phyloP scores from a whole-genome alignment of 2,329 filamentous ascomycete species.

The Hypoxylon sp. region DNA sequence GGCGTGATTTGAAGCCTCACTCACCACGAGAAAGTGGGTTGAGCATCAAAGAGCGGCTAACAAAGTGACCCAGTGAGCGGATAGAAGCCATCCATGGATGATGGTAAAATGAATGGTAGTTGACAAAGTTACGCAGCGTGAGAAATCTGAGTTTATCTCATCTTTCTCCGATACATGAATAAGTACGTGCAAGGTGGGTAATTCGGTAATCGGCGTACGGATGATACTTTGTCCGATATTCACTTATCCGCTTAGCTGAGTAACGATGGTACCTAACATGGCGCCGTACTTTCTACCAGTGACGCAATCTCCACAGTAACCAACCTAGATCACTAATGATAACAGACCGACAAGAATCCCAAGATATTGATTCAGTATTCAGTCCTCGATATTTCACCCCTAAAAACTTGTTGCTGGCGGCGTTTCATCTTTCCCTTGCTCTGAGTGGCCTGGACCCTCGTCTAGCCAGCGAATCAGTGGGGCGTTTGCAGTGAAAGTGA shows the following conservation, averaged over 20 bases:
- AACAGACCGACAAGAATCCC: background rate
- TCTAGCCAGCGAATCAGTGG: slow-evolving; percentile 40
- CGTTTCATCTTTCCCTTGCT: slow-evolving; percentile 36
- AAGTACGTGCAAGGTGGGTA: background rate
- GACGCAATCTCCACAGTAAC: slow-evolving; percentile 20
- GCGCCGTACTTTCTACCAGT: background rate
- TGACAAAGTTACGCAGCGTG: background rate
- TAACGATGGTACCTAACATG: background rate
- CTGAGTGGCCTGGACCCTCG: slow-evolving; percentile 30
- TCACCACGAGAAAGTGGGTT: background rate
- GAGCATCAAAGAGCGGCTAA: background rate
- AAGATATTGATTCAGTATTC: slow-evolving; percentile 8
- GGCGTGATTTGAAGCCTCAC: background rate
- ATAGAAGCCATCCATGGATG: background rate
- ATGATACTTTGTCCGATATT: background rate
- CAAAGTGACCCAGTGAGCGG: background rate
- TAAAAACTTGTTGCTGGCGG: slow-evolving; percentile 38
- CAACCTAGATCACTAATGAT: background rate
- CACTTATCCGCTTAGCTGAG: background rate
- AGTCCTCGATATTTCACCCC: slow-evolving; percentile 8
- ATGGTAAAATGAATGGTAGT: background rate
- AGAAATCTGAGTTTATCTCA: background rate
- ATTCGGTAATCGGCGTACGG: background rate
- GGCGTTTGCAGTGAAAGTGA: slow-evolving; percentile 25
- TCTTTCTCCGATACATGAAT: background rate